phyloP scores from a whole-genome alignment of 2,329 filamentous ascomycete genomes.

The Cryoendolithus antarcticus region DNA sequence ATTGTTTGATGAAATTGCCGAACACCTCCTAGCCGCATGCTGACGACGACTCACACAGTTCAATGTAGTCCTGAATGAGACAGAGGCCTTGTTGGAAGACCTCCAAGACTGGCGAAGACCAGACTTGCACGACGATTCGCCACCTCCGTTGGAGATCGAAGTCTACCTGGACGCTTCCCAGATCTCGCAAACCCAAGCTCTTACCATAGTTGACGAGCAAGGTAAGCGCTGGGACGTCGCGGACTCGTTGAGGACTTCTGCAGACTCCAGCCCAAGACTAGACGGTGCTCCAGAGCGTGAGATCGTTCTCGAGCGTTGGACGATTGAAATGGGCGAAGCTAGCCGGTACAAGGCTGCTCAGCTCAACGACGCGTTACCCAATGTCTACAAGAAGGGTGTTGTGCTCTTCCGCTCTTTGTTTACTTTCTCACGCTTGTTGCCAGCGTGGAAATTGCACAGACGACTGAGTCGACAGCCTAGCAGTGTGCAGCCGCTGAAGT shows the following conservation, averaged over 20 bases:
- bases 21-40: not conserved
- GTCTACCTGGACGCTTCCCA: conserved; percentile 56
- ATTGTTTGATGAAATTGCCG: no score
- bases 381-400: conserved; percentile 94
- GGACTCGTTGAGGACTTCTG: conserved; percentile 53
- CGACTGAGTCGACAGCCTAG: conserved; percentile 57
- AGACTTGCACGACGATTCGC: conserved; percentile 63
- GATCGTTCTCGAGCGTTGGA: conserved; percentile 85
- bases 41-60: conserved; percentile 47
- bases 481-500: conserved; percentile 50
- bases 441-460: conserved; percentile 75
- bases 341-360: conserved; percentile 43
- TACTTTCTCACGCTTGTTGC: conserved; percentile 67
- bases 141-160: conserved; percentile 78
- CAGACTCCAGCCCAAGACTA: conserved; percentile 28
- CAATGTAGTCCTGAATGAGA: conserved; percentile 87
- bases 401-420: conserved; percentile 86
- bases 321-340: conserved; percentile 61
- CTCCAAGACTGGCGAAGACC: conserved; percentile 70
- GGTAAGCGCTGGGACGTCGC: conserved; percentile 88
- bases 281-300: conserved; percentile 31
- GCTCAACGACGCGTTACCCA: conserved; percentile 54
- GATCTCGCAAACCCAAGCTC: conserved; percentile 69
- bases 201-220: conserved; percentile 77
- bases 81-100: conserved; percentile 73